Evolutionary conservation across 352 stramenopile species (phyloP), one percentile per base, ranked within the genome.

Genomic region (Globisporangium rhizosaccharum): DNA sequence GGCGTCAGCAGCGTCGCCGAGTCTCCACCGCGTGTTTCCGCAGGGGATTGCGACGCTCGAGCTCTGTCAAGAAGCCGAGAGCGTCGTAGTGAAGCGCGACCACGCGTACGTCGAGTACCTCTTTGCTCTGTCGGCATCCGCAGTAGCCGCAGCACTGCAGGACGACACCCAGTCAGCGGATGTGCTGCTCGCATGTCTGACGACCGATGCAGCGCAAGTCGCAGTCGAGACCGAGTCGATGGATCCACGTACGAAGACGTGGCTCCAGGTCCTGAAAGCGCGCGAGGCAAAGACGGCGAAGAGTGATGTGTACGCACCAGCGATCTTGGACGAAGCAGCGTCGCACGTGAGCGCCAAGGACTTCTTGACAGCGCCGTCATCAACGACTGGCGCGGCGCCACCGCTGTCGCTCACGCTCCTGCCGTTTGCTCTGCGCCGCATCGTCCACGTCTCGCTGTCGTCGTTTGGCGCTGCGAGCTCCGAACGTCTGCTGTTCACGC

Each of bases 51-150:
- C 80, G 48, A 88, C 80, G 18, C 74, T 85, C 36, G 63, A 72
- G 30, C 49, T 92, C 30, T 92, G 81, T 44, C 77, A 90, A 50
- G 67, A 72, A 26, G 72, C 75, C 2, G 77, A 88, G 26, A 70
- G 17, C 2, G 74, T 85, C 46, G 65, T 77, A 51, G 28, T 90
- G 9, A 72, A 82, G 47, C 76, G 79, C 36, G 80, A 92, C 44
- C 61, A 86, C 36, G 68, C 66, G 3, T 89, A 87, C 44, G 56
- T 86, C 14, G 83, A 92, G 59, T 74, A 88, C 36, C 62, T 90
- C 8, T 53, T 90, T 12, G 62, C 59, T 0, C 47, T 47, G 1
- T 68, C 64, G 4, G 55, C 56, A 11, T 48, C 63, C 9, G 17
- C 53, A 1, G 17, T 51, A 1, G 37, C 25, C 53, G 46, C 57